Evolutionary conservation across 129 eudicot species (phyloP).

Genomic region (Dittrichia graveolens): DNA sequence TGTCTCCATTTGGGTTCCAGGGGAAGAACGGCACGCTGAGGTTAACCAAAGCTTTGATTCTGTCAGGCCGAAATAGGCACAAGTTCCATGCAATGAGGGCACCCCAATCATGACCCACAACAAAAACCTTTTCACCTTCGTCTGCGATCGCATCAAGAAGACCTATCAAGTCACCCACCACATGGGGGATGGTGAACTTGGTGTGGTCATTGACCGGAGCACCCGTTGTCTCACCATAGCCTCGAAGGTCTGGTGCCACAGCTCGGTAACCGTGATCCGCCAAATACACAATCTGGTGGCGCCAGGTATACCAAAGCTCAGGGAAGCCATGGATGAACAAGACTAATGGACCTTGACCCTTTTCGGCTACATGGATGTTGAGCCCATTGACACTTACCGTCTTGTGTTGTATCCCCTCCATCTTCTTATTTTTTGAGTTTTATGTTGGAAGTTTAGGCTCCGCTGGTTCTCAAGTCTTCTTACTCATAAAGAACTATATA

Average conservation of each 20-base stretch:
- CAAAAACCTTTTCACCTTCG: constrained; percentile 41
- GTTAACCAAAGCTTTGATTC: constrained; percentile 46
- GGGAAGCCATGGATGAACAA: constrained; percentile 52
- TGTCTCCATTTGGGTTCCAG: constrained; percentile 37
- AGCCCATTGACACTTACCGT: constrained; percentile 30
- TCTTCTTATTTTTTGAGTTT: background rate
- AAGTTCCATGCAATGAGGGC: constrained; percentile 49
- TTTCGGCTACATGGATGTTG: constrained; percentile 35
- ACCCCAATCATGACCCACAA: constrained; percentile 68
- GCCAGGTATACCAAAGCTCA: constrained; percentile 41
- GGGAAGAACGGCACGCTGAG: constrained; percentile 40
- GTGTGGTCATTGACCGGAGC: constrained; percentile 31
- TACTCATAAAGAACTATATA: too few species aligned
- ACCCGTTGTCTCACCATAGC: constrained; percentile 48
- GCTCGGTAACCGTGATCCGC: constrained; percentile 45
- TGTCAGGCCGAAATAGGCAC: constrained; percentile 51
- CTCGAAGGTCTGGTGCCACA: constrained; percentile 52
- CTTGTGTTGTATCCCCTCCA: constrained; percentile 42
- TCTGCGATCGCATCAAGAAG: too few species aligned
- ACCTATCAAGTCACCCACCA: constrained; percentile 42
- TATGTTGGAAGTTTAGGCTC: background rate
- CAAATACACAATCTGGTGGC: constrained; percentile 46
- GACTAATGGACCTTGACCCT: constrained; percentile 43
- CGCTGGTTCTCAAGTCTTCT: background rate
- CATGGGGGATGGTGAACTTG: constrained; percentile 39